Evolutionary conservation across 2,329 filamentous ascomycete species (phyloP).

Genomic region (Verruconis gallopava): DNA sequence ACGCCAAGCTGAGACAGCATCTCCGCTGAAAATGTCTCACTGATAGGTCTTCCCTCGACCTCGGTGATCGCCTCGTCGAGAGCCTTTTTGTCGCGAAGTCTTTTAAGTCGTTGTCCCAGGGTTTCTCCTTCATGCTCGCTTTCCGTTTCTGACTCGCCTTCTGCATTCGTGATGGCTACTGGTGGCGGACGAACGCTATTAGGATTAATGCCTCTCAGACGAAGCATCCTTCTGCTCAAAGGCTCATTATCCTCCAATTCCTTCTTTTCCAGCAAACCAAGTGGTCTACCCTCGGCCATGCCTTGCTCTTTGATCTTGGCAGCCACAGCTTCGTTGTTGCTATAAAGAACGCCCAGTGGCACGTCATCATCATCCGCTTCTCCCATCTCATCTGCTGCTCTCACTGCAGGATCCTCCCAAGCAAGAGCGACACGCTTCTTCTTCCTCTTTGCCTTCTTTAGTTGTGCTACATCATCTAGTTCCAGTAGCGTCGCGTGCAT

Average conservation of each 20-base stretch:
- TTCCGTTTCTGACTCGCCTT: conserved; percentile 22
- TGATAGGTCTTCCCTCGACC: conserved; percentile 38
- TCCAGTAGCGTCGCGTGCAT: conserved; percentile 84
- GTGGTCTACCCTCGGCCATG: conserved; percentile 44
- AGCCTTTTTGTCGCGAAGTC: conserved; percentile 48
- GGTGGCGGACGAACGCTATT: not conserved
- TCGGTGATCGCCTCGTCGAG: conserved; percentile 20
- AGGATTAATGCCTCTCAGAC: conserved; percentile 46
- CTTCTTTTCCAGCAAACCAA: conserved; percentile 66
- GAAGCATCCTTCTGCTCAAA: conserved; percentile 60
- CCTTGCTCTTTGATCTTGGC: conserved; percentile 33
- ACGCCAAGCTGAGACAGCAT: conserved; percentile 50
- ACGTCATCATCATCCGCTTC: conserved; percentile 68
- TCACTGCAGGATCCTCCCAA: conserved; percentile 59
- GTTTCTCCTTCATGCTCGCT: conserved; percentile 50
- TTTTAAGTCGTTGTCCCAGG: conserved; percentile 50
- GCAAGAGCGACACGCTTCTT: conserved; percentile 71
- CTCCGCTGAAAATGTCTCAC: conserved; percentile 54
- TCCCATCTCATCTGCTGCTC: conserved; percentile 25
- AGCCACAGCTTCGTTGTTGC: conserved; percentile 40
- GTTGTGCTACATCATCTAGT: conserved; percentile 78
- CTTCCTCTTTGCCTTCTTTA: conserved; percentile 62
- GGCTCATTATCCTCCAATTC: conserved; percentile 90
- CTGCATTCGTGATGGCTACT: conserved; percentile 18
- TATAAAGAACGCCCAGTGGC: conserved; percentile 70